phyloP scores from a whole-genome alignment of 116 monocot genomes.

The Dioscorea cayenensis region DNA sequence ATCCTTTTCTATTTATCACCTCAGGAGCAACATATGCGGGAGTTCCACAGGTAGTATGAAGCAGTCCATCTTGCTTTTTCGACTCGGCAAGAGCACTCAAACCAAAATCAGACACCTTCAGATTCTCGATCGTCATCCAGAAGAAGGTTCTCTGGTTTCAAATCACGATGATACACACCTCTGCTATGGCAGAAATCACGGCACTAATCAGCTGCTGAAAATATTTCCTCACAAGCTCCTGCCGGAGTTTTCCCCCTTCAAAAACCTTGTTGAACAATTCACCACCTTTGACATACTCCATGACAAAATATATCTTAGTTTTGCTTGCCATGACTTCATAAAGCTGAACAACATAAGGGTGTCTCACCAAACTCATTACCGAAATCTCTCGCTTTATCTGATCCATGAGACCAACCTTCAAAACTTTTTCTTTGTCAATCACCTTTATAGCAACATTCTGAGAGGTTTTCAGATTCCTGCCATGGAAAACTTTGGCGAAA shows the following conservation, averaged over 20 bases:
- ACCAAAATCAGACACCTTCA: slow-evolving; percentile 59
- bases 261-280: slow-evolving; percentile 66
- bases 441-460: slow-evolving; percentile 58
- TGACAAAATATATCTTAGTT: slow-evolving; percentile 72
- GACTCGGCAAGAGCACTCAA: slow-evolving; percentile 53
- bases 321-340: slow-evolving; percentile 82
- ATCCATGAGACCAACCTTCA: slow-evolving; percentile 54
- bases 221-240: slow-evolving; percentile 49
- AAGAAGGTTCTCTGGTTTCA: slow-evolving; percentile 80
- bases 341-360: slow-evolving; percentile 68
- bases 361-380: slow-evolving; percentile 53
- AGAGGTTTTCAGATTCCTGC: slow-evolving; percentile 30
- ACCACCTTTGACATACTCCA: slow-evolving; percentile 69
- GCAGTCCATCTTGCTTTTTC: slow-evolving; percentile 40
- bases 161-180: slow-evolving; percentile 69
- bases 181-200: slow-evolving; percentile 77
- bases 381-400: slow-evolving; percentile 87
- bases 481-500: slow-evolving; percentile 65
- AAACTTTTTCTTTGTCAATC: slow-evolving; percentile 54
- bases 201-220: slow-evolving; percentile 74
- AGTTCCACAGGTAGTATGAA: slow-evolving; percentile 54
- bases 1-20: slow-evolving; percentile 55
- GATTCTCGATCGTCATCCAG: slow-evolving; percentile 47
- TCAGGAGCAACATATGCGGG: slow-evolving; percentile 65
- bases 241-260: slow-evolving; percentile 58